A percentile compares a stretch with the other conserved stretches of the same genome.
Conservation (phyloP, 2,329 filamentous ascomycete genomes). For the Calonectria ilicicola region DNA sequence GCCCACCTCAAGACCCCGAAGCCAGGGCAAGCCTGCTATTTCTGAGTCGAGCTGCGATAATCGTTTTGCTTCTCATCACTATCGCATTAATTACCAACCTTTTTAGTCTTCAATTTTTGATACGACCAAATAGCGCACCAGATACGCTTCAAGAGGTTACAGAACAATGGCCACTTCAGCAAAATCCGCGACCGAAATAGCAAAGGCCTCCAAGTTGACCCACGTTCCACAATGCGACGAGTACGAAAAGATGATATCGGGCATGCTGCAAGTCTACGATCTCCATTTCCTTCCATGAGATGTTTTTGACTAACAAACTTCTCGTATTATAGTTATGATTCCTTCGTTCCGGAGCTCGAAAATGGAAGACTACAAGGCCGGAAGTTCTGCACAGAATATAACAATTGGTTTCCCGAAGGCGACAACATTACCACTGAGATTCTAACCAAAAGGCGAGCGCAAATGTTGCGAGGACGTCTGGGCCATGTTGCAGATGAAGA, state of each 20-base stretch:
- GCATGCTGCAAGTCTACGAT: conserved; percentile 62
- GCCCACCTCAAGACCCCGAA: too few species aligned
- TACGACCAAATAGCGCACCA: background rate
- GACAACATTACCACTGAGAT: conserved; percentile 11
- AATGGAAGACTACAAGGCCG: conserved; percentile 61
- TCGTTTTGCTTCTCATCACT: background rate
- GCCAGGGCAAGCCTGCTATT: background rate
- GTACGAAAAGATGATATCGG: conserved; percentile 74
- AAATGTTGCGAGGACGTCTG: conserved; percentile 59
- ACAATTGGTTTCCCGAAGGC: conserved; percentile 60
- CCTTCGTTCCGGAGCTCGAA: conserved; percentile 16
- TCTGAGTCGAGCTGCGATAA: background rate
- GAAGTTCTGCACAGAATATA: conserved; percentile 61
- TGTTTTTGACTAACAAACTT: background rate
- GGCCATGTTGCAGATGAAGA: conserved; percentile 58
- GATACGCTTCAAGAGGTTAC: background rate
- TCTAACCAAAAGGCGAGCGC: conserved; percentile 38
- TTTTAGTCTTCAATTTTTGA: background rate
- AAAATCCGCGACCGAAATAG: conserved; percentile 27
- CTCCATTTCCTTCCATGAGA: background rate
- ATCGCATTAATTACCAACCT: background rate
- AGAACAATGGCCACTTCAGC: conserved; percentile 26
- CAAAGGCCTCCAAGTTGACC: conserved; percentile 47
- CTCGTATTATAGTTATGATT: background rate
- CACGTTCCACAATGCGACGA: conserved; percentile 69